A percentile compares a stretch with the other conserved stretches of the same genome.
phyloP scores from a whole-genome alignment of 2,329 filamentous ascomycete species.

The Calonectria pteridis region DNA sequence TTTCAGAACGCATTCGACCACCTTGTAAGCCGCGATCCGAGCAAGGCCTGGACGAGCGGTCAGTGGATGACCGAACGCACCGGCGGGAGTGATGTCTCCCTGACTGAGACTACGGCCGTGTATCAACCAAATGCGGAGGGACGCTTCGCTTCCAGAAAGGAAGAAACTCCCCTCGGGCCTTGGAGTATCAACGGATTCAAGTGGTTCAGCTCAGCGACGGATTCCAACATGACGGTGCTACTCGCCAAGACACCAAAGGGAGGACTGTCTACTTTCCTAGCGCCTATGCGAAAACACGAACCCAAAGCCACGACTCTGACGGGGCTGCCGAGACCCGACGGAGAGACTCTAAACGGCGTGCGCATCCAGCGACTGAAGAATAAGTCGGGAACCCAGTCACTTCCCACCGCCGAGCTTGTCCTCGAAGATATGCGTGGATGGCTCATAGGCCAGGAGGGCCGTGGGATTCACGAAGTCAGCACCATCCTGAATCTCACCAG shows the following conservation, averaged over 20 bases:
- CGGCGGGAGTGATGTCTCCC: constrained; percentile 77
- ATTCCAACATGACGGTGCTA: constrained; percentile 67
- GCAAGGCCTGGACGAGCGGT: constrained; percentile 74
- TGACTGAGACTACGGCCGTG: constrained; percentile 73
- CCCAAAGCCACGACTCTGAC: constrained; percentile 47
- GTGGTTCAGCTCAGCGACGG: constrained; percentile 58
- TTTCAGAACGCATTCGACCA: constrained; percentile 66
- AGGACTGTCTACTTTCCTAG: constrained; percentile 63
- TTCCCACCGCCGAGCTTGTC: constrained; percentile 81
- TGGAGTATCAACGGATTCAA: constrained; percentile 77
- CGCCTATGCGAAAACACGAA: constrained; percentile 67
- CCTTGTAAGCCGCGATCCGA: constrained; percentile 64
- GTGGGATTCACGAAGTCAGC: constrained; percentile 76
- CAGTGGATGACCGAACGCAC: constrained; percentile 84
- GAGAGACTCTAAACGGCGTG: constrained; percentile 72
- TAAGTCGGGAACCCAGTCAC: constrained; percentile 77
- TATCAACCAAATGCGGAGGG: constrained; percentile 26
- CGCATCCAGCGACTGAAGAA: constrained; percentile 77
- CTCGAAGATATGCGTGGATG: constrained; percentile 72
- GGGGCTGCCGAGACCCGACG: constrained; percentile 40
- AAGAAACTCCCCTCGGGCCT: constrained; percentile 60
- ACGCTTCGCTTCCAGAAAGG: constrained; percentile 32
- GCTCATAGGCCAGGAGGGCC: constrained; percentile 75
- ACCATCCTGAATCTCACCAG: constrained; percentile 77
- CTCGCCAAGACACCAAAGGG: constrained; percentile 67